phyloP scores from a whole-genome alignment of 495 filamentous ascomycete species.

The Friedmanniomyces endolithicus region DNA sequence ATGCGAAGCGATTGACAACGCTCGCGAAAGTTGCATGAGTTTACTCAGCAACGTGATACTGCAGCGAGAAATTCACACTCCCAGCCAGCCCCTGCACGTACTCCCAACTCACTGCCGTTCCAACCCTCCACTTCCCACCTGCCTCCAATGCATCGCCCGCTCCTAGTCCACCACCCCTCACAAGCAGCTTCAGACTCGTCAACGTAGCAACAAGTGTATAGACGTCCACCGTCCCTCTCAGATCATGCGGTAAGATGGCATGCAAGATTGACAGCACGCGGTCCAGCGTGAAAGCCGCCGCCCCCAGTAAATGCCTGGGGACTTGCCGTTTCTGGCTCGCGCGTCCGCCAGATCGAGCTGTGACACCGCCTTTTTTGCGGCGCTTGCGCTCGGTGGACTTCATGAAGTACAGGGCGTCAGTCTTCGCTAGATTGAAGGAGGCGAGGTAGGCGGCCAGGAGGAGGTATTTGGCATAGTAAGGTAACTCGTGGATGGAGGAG shows the following conservation, averaged over 20 bases:
- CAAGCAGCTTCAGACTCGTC: constrained; percentile 60
- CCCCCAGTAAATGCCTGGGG: constrained; percentile 53
- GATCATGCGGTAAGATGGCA: constrained; percentile 56
- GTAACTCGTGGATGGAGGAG: constrained; percentile 37
- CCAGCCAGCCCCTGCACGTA: constrained; percentile 50
- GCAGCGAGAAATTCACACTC: constrained; percentile 58
- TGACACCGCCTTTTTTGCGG: constrained; percentile 31
- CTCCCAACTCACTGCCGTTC: constrained; percentile 57
- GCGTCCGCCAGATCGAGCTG: constrained; percentile 18
- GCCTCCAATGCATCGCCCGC: constrained; percentile 50
- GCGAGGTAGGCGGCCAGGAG: constrained; percentile 83
- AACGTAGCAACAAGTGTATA: constrained; percentile 57
- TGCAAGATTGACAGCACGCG: constrained; percentile 78
- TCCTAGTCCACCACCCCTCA: constrained; percentile 38
- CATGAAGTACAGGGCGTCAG: constrained; percentile 74
- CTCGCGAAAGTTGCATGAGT: too few relatives aligned
- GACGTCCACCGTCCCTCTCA: constrained; percentile 41
- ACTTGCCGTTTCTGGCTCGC: constrained; percentile 35
- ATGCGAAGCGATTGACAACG: too few relatives aligned
- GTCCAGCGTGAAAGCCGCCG: constrained; percentile 77
- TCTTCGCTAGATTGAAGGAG: constrained; percentile 68
- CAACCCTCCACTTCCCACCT: constrained; percentile 56
- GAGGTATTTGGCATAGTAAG: constrained; percentile 70
- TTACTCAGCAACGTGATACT: constrained; percentile 50
- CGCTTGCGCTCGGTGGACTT: constrained; percentile 53